These are phyloP conservation scores for Neurospora hispaniola DNA, from an alignment of 495 filamentous ascomycete species.

Conservation along the genomic window DNA sequence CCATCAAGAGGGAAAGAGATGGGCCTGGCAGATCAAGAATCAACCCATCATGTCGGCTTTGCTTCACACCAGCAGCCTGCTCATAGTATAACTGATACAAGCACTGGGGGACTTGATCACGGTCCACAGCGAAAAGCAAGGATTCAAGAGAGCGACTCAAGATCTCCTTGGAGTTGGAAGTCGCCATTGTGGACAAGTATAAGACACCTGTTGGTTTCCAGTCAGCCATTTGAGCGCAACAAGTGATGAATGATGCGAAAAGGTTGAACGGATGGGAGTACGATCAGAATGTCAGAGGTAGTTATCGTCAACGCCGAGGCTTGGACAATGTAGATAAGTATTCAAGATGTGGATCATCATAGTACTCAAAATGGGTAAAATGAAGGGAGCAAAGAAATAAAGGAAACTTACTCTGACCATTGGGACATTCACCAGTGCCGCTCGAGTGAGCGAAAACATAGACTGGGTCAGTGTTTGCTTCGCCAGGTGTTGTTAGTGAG, in stretches of 20 bases:
- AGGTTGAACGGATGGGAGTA: conserved; percentile 24
- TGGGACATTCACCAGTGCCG: conserved; percentile 81
- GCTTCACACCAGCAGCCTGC: conserved; percentile 25
- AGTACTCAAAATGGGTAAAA: conserved; percentile 19
- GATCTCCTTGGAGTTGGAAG: conserved; percentile 24
- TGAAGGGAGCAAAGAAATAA: conserved; percentile 8
- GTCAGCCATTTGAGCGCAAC: conserved; percentile 35
- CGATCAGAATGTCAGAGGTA: conserved; percentile 85
- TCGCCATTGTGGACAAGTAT: conserved; percentile 48
- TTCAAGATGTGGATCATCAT: conserved; percentile 76
- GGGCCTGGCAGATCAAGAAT: conserved; percentile 41
- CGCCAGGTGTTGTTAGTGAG: conserved; percentile 22
- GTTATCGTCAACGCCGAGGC: conserved; percentile 68
- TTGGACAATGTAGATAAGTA: conserved; percentile 99
- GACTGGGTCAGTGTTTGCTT: conserved; percentile 42
- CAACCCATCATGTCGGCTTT: conserved; percentile 17
- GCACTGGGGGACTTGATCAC: conserved; percentile 24
- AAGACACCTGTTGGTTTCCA: conserved; percentile 48
- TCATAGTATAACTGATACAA: conserved; percentile 57
- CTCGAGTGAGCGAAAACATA: conserved; percentile 71
- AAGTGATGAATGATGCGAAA: conserved; percentile 4
- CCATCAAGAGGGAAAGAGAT: conserved; percentile 53
- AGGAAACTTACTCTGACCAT: conserved; percentile 66
- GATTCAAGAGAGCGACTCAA: conserved; percentile 45
- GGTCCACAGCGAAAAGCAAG: conserved; percentile 37